A percentile compares a stretch with the other conserved stretches of the same genome.
phyloP scores from a whole-genome alignment of 345 rosid genomes.

The Rhodomyrtus tomentosa region DNA sequence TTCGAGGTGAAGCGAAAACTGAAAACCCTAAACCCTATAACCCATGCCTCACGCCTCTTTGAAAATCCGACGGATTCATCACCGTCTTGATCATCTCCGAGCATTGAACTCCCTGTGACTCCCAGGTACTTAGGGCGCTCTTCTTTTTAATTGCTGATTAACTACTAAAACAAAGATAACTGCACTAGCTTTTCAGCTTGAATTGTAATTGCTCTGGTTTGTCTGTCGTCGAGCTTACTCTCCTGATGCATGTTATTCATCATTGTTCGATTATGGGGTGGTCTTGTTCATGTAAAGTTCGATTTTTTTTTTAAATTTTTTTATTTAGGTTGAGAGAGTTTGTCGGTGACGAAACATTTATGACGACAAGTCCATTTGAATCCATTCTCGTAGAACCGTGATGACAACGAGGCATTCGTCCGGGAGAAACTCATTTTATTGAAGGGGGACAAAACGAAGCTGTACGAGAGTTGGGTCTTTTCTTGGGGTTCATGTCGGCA shows the following conservation, averaged over 20 bases:
- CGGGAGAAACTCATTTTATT: not conserved
- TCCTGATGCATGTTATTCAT: not conserved
- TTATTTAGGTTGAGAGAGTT: no score
- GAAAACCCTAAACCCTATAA: not conserved
- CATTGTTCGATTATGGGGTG: not conserved
- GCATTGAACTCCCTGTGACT: not conserved
- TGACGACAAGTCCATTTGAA: not conserved
- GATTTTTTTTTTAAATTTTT: not conserved
- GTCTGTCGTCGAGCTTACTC: not conserved
- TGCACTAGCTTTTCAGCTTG: not conserved
- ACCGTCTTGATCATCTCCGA: not conserved
- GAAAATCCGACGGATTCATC: not conserved
- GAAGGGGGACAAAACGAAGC: not conserved
- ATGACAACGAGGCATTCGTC: not conserved
- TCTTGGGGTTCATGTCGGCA: slow-evolving; percentile 22
- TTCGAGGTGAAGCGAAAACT: not conserved
- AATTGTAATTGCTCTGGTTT: not conserved
- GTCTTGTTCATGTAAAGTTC: not conserved
- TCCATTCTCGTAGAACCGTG: not conserved
- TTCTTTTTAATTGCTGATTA: not conserved
- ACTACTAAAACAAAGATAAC: not conserved
- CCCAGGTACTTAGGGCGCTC: not conserved
- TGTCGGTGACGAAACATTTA: no score
- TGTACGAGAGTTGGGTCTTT: not conserved
- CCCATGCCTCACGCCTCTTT: not conserved